Conservation (phyloP, 768 basidiomycete species). For the Trametes sanguinea region DNA sequence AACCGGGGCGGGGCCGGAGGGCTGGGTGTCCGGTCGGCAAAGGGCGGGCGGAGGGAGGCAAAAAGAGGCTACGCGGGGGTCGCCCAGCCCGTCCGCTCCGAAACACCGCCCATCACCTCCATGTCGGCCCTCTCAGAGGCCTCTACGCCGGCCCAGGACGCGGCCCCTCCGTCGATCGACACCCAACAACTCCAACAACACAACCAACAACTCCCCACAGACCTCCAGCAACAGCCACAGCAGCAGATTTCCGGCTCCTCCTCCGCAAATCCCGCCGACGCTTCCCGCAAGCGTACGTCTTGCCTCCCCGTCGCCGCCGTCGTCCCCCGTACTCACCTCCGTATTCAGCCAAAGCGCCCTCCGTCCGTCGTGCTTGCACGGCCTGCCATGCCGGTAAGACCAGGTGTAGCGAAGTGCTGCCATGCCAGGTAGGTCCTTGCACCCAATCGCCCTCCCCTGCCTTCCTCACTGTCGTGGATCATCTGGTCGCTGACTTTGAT, state of each 20-base stretch:
- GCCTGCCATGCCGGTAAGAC: conserved; percentile 86
- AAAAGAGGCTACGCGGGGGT: conserved; percentile 16
- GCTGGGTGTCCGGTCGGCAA: conserved; percentile 10
- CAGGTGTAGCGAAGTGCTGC: conserved; percentile 77
- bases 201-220: conserved; percentile 36
- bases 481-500: neutral
- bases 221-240: conserved; percentile 39
- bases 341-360: conserved; percentile 71
- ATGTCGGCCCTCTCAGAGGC: conserved; percentile 80
- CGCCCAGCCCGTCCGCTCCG: conserved; percentile 21
- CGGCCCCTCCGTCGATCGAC: conserved; percentile 62
- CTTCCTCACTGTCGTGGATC: conserved; percentile 6
- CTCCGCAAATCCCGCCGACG: conserved; percentile 32
- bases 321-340: conserved; percentile 23
- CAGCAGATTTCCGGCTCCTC: conserved; percentile 28
- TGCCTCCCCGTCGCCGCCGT: conserved; percentile 13
- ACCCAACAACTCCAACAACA: conserved; percentile 51
- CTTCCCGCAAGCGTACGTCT: conserved; percentile 61
- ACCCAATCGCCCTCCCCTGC: conserved; percentile 14
- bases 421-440: conserved; percentile 63
- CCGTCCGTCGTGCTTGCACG: conserved; percentile 76
- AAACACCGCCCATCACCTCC: conserved; percentile 45
- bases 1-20: neutral
- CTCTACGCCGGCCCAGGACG: conserved; percentile 66
- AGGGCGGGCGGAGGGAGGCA: conserved; percentile 5